Percentiles rank a stretch among this genome's conserved stretches.
phyloP scores from a whole-genome alignment of 2,329 filamentous ascomycete genomes.

The Aureobasidium namibiae region DNA sequence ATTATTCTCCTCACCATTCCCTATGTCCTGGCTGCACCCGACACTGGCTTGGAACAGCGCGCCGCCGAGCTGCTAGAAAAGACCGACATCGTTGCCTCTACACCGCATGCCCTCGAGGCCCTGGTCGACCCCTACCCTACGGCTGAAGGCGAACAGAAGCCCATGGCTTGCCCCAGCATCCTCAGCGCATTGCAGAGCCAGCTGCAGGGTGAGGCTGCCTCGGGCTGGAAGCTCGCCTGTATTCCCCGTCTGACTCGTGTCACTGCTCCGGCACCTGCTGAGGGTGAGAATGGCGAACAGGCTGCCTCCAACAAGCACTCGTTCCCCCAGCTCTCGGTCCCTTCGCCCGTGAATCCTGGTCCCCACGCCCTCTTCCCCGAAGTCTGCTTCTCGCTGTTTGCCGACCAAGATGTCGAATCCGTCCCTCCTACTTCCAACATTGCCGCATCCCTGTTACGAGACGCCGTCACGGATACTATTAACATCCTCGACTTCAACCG shows the following conservation, averaged over 20 bases:
- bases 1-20: constrained; percentile 92
- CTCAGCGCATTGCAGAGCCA: constrained; percentile 80
- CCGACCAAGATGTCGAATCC: constrained; percentile 72
- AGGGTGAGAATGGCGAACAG: constrained; percentile 53
- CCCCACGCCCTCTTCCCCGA: constrained; percentile 78
- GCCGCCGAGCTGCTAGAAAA: constrained; percentile 78
- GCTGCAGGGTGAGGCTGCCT: constrained; percentile 65
- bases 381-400: constrained; percentile 87
- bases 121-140: constrained; percentile 74
- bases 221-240: constrained; percentile 65
- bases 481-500: constrained; percentile 92
- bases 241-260: constrained; percentile 49
- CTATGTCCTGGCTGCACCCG: constrained; percentile 66
- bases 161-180: constrained; percentile 58
- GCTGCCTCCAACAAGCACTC: constrained; percentile 54
- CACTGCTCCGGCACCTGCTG: constrained; percentile 19
- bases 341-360: constrained; percentile 66
- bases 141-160: constrained; percentile 50
- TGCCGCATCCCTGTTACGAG: constrained; percentile 74
- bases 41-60: constrained; percentile 61
- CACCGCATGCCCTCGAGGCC: constrained; percentile 74
- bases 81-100: constrained; percentile 88
- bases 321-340: constrained; percentile 69
- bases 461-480: constrained; percentile 83
- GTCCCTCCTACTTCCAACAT: constrained; percentile 72